Percentiles rank a stretch among this genome's conserved stretches.
These are phyloP conservation scores for Ajuga chamaepitys DNA, from an alignment of 257 asterid genomes.

Conservation along the genomic window DNA sequence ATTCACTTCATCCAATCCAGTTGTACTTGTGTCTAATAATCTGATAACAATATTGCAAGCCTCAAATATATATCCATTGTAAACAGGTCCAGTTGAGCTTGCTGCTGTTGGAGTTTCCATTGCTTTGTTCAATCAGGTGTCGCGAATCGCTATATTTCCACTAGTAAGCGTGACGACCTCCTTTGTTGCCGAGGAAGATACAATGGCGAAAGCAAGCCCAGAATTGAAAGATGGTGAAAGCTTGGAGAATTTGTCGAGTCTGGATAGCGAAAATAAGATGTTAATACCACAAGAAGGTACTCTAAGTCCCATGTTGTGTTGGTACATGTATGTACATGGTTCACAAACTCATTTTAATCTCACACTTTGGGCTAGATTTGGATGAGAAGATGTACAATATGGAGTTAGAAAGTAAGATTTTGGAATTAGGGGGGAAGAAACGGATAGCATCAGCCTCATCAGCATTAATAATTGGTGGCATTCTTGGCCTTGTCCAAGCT, in stretches of 20 bases:
- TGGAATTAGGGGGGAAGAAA: conserved; percentile 37
- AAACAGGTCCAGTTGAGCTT: conserved; percentile 51
- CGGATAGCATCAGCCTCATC: conserved; percentile 71
- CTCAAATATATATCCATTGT: neutral
- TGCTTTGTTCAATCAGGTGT: conserved; percentile 67
- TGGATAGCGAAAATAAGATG: conserved; percentile 34
- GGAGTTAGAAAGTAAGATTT: conserved; percentile 12
- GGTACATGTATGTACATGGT: neutral
- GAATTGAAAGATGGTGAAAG: conserved; percentile 21
- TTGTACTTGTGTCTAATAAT: neutral
- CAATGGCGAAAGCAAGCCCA: conserved; percentile 8
- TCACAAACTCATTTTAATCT: neutral
- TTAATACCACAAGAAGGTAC: conserved; percentile 43
- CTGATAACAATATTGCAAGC: neutral
- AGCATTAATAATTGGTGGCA: conserved; percentile 51
- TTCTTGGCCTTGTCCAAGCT: conserved; percentile 69
- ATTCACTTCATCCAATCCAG: neutral
- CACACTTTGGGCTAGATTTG: conserved; percentile 11
- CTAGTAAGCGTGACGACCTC: conserved; percentile 69
- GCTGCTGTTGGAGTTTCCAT: conserved; percentile 76
- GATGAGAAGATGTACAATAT: conserved; percentile 18
- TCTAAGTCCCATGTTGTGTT: neutral
- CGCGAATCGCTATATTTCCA: conserved; percentile 61
- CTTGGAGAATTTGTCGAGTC: conserved; percentile 21
- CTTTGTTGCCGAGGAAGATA: conserved; percentile 65